Evolutionary conservation across 208 protist species (phyloP), one percentile per base, ranked within the genome.

Genomic region (Trypanosoma congolense): DNA sequence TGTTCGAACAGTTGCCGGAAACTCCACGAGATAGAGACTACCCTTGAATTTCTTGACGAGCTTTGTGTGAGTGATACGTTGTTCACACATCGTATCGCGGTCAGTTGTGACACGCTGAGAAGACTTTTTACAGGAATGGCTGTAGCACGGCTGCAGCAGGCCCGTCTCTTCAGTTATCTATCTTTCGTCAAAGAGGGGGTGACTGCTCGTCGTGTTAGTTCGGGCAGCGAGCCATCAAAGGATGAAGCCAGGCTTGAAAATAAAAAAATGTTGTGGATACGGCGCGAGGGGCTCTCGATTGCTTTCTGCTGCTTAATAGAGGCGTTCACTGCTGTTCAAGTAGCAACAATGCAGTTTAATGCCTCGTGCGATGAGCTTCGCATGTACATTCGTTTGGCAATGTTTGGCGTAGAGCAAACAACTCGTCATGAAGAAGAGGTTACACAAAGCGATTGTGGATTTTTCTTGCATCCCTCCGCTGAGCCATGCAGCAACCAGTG

Each of bases 401-500:
- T 62, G 25, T 48, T 68, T 55, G 61, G 59, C 18, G 50, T 52
- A 22, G 30, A 21, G 16, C 38, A 51, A 10, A 16, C 25, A n/a
- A 10, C 22, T 2, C 19, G 12, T 4, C 19, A 19, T n/a, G 61
- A 38, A 29, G 18, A 22, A 4, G 8, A 6, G 0, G 10, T 29
- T 5, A 1, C 21, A 14, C n/a, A 19, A 25, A 41, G 10, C 41
- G 30, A 19, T 41, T 40, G 30, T 19, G 9, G 21, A 48, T 47
- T 44, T 29, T 61, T 46, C 25, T 18, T 81, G 5, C 66, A 80
- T 42, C 44, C 67, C 21, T 44, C 25, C 22, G 68, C 69, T 36
- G 67, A 76, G 29, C 47, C 69, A 19, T 77, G 53, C 36, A 44
- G 36, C 10, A 71, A 82, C 35, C 19, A 48, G 9, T 57, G 38